Percentiles rank a stretch among this genome's conserved stretches.
phyloP scores from a whole-genome alignment of 768 basidiomycete species.

The Mycena capillaripes region DNA sequence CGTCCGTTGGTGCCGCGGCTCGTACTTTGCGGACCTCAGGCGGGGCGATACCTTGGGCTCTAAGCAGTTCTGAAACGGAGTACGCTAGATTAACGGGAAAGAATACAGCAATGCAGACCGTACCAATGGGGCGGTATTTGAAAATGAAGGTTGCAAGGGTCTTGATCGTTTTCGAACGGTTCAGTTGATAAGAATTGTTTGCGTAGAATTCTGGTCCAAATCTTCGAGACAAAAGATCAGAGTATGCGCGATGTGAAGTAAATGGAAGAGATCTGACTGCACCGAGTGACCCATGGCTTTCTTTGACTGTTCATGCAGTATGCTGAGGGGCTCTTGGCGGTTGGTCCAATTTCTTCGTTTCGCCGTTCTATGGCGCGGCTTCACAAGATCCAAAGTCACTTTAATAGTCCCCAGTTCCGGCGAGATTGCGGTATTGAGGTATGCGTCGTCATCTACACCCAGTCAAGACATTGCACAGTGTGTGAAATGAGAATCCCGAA shows the following conservation, averaged over 20 bases:
- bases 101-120: background rate
- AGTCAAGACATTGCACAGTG: background rate
- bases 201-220: conserved; percentile 14
- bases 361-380: too few relatives aligned
- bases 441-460: conserved; percentile 21
- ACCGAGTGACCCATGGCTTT: conserved; percentile 33
- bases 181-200: too few relatives aligned
- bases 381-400: background rate
- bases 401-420: conserved; percentile 26
- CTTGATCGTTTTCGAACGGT: background rate
- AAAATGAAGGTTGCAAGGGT: conserved; percentile 12
- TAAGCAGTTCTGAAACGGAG: background rate
- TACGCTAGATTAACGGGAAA: background rate
- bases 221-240: background rate
- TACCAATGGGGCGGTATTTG: conserved; percentile 31
- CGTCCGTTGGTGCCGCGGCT: background rate
- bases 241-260: background rate
- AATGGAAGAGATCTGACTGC: conserved; percentile 9
- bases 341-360: background rate
- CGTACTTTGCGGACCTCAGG: background rate
- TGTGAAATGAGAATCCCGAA: background rate
- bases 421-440: conserved; percentile 17
- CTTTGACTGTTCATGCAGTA: conserved; percentile 30
- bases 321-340: background rate
- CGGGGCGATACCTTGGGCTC: conserved; percentile 25